Evolutionary conservation across 768 basidiomycete genomes (phyloP), one percentile per base, ranked within the genome.

Genomic region (Hericium erinaceus): DNA sequence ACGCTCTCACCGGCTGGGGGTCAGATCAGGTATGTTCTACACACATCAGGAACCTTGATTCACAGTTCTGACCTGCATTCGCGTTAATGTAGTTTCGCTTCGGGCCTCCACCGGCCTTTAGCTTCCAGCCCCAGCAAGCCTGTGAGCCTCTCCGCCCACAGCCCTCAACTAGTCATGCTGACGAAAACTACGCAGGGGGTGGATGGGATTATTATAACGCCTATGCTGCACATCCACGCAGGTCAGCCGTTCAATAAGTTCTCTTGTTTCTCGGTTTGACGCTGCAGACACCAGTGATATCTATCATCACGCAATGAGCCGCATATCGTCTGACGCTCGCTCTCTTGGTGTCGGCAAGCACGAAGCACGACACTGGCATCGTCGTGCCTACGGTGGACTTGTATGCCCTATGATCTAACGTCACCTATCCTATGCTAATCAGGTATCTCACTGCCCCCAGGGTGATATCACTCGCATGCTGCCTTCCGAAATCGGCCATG

Each of bases 361-460:
- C 58, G 85, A 88, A 65, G 87, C 88, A 2, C 73, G 73, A 37
- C 74, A 79, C 58, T 87, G 79, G 80, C 85, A 90, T 68, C 74
- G 76, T 54, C 79, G 80, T 22, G 81, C 82, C 4, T 91, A 89
- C 65, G 81, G 80, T 37, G 80, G 80, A 51, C 60, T 80, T 58
- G 85, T 85, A 61, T 65, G 75, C 53, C 24, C 9, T 37, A 15
- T 38, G 33, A 33, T 33, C 6, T 6, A 33, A 33, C 33, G 33
- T 8, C 33, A 8, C 33, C 33, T 8, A 33, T 33, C 33, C 9
- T 8, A 33, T 33, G 33, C 33, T 33, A 33, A 33, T 33, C 33
- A 33, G 33, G 2, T 33, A 33, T 33, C 3, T 39, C 33, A 33
- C 15, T 33, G 53, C 24, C 33, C 33, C 8, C 60, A 86, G 83